These are phyloP conservation scores for Xylaria sp. DNA, from an alignment of 2,329 filamentous ascomycete species.

Conservation along the genomic window DNA sequence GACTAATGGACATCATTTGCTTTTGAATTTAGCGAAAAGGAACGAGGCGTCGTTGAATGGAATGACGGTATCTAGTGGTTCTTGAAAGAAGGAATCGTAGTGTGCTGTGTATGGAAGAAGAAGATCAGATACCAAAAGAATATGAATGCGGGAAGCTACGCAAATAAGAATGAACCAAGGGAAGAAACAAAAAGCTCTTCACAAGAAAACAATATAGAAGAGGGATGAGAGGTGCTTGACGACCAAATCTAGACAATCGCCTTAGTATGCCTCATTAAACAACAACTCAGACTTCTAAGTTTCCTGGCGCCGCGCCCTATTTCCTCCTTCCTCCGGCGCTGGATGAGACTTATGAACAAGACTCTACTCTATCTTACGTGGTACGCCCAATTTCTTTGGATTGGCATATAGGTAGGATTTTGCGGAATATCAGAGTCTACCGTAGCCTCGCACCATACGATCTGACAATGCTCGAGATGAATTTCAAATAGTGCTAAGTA, in stretches of 20 bases:
- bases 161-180: neutral
- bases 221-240: neutral
- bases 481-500: conserved; percentile 2
- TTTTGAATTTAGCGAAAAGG: conserved; percentile 13
- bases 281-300: neutral
- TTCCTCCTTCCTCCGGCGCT: neutral
- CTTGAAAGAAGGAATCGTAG: conserved; percentile 6
- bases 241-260: conserved; percentile 3
- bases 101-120: conserved; percentile 12
- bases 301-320: neutral
- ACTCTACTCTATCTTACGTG: neutral
- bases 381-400: neutral
- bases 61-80: conserved; percentile 14
- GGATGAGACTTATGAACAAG: neutral
- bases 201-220: neutral
- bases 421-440: neutral
- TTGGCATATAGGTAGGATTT: neutral
- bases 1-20: conserved; percentile 31
- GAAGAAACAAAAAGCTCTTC: neutral
- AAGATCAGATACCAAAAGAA: conserved; percentile 22
- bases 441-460: conserved; percentile 6
- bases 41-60: neutral
- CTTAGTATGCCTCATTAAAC: neutral
- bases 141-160: conserved; percentile 16
- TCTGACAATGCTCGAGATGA: neutral